These are phyloP conservation scores for Aphanocladium album DNA, from an alignment of 2,329 filamentous ascomycete genomes.

Conservation along the genomic window DNA sequence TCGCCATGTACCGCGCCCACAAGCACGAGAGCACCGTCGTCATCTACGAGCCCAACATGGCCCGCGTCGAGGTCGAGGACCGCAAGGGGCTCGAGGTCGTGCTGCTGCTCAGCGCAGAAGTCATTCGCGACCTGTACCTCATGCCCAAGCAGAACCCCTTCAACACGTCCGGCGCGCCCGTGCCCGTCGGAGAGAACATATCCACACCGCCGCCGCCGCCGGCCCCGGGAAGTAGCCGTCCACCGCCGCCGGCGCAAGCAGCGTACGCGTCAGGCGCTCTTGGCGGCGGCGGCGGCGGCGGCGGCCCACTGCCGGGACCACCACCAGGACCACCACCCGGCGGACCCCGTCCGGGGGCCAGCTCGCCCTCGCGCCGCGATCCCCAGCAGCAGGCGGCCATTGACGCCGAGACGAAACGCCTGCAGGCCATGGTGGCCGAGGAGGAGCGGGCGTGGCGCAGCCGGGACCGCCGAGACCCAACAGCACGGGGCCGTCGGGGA, in stretches of 20 bases:
- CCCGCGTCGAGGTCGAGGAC: conserved; percentile 87
- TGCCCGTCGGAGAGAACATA: conserved; percentile 14
- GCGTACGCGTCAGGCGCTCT: conserved; percentile 16
- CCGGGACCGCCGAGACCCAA: conserved; percentile 31
- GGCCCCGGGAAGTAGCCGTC: conserved; percentile 31
- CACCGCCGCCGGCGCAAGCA: conserved; percentile 17
- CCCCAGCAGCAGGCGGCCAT: conserved; percentile 39
- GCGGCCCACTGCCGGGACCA: neutral
- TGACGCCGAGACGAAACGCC: conserved; percentile 72
- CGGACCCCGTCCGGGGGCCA: conserved; percentile 36
- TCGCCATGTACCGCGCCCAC: conserved; percentile 76
- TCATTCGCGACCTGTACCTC: conserved; percentile 62
- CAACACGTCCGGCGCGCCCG: conserved; percentile 55
- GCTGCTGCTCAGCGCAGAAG: conserved; percentile 58
- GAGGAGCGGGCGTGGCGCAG: conserved; percentile 51
- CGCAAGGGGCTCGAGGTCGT: conserved; percentile 88
- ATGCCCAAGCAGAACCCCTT: conserved; percentile 68
- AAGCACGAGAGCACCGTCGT: conserved; percentile 64
- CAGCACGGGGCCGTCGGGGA: conserved; percentile 5
- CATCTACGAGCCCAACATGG: conserved; percentile 89
- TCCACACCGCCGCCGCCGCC: conserved; percentile 30
- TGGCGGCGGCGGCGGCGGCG: neutral
- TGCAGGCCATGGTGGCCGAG: conserved; percentile 50
- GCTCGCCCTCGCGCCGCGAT: conserved; percentile 26
- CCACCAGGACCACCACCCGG: conserved; percentile 43